Percentiles rank a stretch among this genome's conserved stretches.
Evolutionary conservation across 129 eudicot genomes (phyloP).

Genomic region (Flaveria robusta): DNA sequence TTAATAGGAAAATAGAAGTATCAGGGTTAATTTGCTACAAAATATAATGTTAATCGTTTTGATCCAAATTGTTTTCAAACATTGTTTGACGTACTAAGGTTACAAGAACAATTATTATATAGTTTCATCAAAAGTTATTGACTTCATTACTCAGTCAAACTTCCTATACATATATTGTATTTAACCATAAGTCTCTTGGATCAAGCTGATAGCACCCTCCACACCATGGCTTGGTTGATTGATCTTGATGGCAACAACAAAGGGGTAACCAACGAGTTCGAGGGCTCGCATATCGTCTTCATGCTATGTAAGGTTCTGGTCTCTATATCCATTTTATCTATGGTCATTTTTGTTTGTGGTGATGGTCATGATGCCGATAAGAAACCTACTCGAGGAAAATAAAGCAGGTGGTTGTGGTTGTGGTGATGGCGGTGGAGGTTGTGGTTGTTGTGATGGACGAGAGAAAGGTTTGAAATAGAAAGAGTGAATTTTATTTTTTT

Average conservation of each 20-base stretch:
- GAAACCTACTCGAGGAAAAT: background rate
- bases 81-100: too few species aligned
- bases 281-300: conserved; percentile 5
- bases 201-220: too few species aligned
- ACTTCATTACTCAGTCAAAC: too few species aligned
- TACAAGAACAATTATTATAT: too few species aligned
- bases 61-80: too few species aligned
- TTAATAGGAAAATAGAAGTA: too few species aligned
- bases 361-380: background rate
- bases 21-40: too few species aligned
- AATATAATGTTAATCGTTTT: too few species aligned
- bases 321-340: background rate
- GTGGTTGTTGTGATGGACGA: conserved; percentile 5
- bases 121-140: too few species aligned
- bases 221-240: conserved; percentile 8
- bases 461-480: background rate
- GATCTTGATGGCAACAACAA: background rate
- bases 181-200: background rate
- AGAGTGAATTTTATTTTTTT: too few species aligned
- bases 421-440: background rate
- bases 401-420: background rate
- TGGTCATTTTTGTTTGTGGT: conserved; percentile 10
- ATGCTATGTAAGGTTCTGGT: conserved; percentile 4
- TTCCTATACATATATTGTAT: background rate
- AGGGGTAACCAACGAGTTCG: background rate